phyloP scores from a whole-genome alignment of 257 asterid species.

The Agastache rugosa region DNA sequence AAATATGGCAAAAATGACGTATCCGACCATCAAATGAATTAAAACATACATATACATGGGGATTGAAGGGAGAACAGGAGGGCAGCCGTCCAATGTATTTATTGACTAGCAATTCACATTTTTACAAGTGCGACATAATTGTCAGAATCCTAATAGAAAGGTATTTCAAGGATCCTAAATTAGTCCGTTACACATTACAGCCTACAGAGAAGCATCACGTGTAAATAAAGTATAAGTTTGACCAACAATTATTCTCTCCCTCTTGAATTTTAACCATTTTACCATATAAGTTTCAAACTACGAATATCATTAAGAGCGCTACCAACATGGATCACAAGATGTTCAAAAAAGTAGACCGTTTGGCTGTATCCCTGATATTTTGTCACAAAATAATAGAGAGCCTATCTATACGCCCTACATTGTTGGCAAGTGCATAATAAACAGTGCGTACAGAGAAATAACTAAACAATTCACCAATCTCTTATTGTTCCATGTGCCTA shows the following conservation, averaged over 20 bases:
- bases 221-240: constrained; percentile 20
- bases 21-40: too few relatives aligned
- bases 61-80: too few relatives aligned
- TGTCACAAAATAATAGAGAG: neutral
- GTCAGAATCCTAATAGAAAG: neutral
- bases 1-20: too few relatives aligned
- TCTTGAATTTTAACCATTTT: neutral
- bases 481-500: neutral
- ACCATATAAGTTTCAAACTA: constrained; percentile 9
- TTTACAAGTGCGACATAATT: neutral
- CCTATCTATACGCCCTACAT: neutral
- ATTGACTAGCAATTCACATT: neutral
- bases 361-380: neutral
- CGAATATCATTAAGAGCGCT: neutral
- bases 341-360: neutral
- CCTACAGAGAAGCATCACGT: neutral
- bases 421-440: constrained; percentile 17
- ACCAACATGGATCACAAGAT: neutral
- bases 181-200: constrained; percentile 1
- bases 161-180: constrained; percentile 9
- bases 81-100: too few relatives aligned
- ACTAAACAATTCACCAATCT: constrained; percentile 5
- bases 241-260: constrained; percentile 22
- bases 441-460: neutral
- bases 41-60: too few relatives aligned